These are phyloP conservation scores for Candida sp. DNA, from an alignment of 1,139 yeast species.

Conservation along the genomic window DNA sequence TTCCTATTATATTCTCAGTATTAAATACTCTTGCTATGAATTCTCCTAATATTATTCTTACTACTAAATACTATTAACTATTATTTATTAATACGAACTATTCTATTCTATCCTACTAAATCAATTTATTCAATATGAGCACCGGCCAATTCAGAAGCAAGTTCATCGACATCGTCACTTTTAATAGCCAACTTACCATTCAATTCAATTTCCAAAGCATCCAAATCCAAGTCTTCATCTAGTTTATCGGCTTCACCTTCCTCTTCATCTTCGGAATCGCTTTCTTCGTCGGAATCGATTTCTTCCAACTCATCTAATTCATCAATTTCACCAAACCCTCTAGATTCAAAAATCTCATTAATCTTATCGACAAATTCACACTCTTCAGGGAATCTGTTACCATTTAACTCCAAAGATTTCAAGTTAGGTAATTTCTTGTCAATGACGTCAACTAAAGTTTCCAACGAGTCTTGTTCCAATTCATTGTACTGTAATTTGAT, in stretches of 20 bases:
- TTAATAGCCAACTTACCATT: slow-evolving; percentile 14
- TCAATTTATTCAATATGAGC: slow-evolving; percentile 36
- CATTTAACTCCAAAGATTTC: slow-evolving; percentile 76
- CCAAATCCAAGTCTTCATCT: slow-evolving; percentile 51
- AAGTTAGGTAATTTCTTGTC: slow-evolving; percentile 57
- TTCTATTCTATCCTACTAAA: too few relatives aligned
- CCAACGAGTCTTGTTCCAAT: slow-evolving; percentile 64
- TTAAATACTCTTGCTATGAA: too few relatives aligned
- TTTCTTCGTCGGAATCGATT: slow-evolving; percentile 81
- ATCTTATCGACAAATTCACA: slow-evolving; percentile 32
- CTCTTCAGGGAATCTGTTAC: slow-evolving; percentile 71
- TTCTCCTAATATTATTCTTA: too few relatives aligned
- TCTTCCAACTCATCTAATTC: slow-evolving; percentile 95
- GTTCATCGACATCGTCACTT: slow-evolving; percentile 50
- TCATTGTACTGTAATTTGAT: slow-evolving; percentile 89
- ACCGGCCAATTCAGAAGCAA: slow-evolving; percentile 57
- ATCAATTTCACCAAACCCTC: slow-evolving; percentile 81
- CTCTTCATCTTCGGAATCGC: slow-evolving; percentile 64
- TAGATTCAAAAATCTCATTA: slow-evolving; percentile 57
- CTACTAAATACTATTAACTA: too few relatives aligned
- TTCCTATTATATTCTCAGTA: background rate
- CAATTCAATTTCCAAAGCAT: slow-evolving; percentile 60
- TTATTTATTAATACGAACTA: too few relatives aligned
- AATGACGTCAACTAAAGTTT: slow-evolving; percentile 51
- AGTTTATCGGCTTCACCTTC: slow-evolving; percentile 49